These are phyloP conservation scores for Psilocybe sp. DNA, from an alignment of 768 basidiomycete species.

Conservation along the genomic window DNA sequence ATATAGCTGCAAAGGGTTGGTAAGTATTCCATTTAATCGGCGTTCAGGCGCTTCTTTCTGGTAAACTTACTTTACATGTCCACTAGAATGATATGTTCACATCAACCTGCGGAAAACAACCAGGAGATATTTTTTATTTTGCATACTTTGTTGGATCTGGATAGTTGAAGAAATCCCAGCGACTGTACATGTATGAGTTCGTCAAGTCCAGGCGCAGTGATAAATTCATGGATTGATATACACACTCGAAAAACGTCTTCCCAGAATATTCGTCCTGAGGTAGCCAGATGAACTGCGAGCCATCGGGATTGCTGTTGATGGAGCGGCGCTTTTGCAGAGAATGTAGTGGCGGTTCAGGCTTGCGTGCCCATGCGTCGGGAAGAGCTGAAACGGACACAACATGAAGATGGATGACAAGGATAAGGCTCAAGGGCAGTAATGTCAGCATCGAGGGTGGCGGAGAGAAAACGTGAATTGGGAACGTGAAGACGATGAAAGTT, in stretches of 20 bases:
- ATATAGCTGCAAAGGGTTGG: too few species aligned
- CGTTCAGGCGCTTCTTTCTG: too few species aligned
- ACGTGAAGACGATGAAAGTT: too few species aligned
- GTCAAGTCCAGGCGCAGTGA: neutral
- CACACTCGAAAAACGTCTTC: slow-evolving; percentile 66
- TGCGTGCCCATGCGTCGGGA: too few species aligned
- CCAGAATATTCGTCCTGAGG: slow-evolving; percentile 66
- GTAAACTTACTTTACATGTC: slow-evolving; percentile 59
- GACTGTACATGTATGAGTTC: slow-evolving; percentile 37
- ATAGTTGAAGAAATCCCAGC: slow-evolving; percentile 57
- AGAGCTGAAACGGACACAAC: too few species aligned
- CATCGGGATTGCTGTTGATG: slow-evolving; percentile 41
- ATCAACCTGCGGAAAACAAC: slow-evolving; percentile 11
- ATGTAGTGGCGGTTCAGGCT: neutral
- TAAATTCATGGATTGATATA: slow-evolving; percentile 2
- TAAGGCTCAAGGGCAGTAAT: too few species aligned
- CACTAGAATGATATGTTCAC: slow-evolving; percentile 36
- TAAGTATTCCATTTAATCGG: too few species aligned
- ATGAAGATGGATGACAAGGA: too few species aligned
- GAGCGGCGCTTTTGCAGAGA: slow-evolving; percentile 19
- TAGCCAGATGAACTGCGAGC: slow-evolving; percentile 59
- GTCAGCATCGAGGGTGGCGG: too few species aligned
- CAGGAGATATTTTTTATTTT: slow-evolving; percentile 7
- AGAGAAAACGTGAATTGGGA: too few species aligned
- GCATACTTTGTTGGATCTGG: slow-evolving; percentile 68